These are phyloP conservation scores for Corymbia citriodora DNA, from an alignment of 441 rosid genomes.

Conservation along the genomic window DNA sequence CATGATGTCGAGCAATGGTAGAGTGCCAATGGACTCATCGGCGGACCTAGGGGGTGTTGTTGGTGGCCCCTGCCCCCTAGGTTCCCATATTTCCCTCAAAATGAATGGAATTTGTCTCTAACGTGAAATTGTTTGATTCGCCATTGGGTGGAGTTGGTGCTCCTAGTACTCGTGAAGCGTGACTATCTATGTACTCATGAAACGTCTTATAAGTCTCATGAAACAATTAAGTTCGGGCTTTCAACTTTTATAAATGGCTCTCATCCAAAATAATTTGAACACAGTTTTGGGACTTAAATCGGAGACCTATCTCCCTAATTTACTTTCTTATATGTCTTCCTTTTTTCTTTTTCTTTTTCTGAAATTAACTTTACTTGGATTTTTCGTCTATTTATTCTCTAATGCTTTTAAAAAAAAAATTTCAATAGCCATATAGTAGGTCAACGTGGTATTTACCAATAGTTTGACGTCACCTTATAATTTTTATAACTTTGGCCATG, in stretches of 20 bases:
- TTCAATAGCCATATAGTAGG: not conserved
- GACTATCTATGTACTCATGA: not conserved
- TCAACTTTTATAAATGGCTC: not conserved
- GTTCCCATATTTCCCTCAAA: not conserved
- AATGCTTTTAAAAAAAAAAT: too few species aligned
- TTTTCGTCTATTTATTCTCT: not conserved
- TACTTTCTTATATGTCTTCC: not conserved
- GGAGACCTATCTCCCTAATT: not conserved
- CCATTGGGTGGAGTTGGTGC: not conserved
- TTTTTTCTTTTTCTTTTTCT: not conserved
- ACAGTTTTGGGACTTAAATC: not conserved
- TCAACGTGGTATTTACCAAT: not conserved
- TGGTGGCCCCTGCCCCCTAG: not conserved
- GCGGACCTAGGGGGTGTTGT: not conserved
- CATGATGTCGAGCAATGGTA: not conserved
- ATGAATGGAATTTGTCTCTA: not conserved
- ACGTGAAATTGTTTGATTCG: not conserved
- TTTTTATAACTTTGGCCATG: not conserved
- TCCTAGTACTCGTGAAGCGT: not conserved
- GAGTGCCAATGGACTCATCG: not conserved
- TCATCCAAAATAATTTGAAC: not conserved
- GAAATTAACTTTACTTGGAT: not conserved
- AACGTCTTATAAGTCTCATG: not conserved
- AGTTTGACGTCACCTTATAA: not conserved
- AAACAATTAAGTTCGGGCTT: not conserved